Base-by-base conservation (phyloP, 2,329 filamentous ascomycete genomes). In the Apiospora sp. region DNA sequence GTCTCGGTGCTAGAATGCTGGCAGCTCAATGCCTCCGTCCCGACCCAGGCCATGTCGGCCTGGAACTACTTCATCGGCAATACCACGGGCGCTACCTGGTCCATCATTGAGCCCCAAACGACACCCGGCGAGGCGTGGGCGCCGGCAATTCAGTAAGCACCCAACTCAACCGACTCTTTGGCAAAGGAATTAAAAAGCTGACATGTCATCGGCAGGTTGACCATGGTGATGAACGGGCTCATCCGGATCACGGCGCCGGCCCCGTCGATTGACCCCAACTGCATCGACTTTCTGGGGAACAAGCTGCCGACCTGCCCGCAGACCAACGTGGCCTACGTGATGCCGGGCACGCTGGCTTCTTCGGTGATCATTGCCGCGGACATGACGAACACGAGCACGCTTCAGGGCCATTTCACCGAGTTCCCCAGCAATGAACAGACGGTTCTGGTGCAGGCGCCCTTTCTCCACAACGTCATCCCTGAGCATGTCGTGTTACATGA, bases 381-480 rank as follows among this genome's bases (percentile, higher is more conserved):
- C 72, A 41, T 78, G 67, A 76, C 75, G 58, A 73, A 75, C 19
- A 73, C 70, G 12, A 82, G 81, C 72, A 75, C 73, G 19, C 68
- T 79, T 12, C 74, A 75, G 10, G 80, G 81, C 0, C 81, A 82
- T 64, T 79, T 75, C 54, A 82, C 81, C 61, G 81, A 82, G 73
- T 82, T 82, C 68, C 80, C 80, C 27, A 78, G 79, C 69, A 75
- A 81, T 67, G 79, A 81, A 73, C 76, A 78, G 37, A 82, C 80
- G 7, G 74, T 82, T 16, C 72, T 82, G 49, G 75, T 81, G 37
- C 80, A 82, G 73, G 72, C 80, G 7, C 79, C 79, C 16, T 82
- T 80, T 71, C 75, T 44, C 46, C 74, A 73, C 10, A 72, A 80
- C 68, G 67, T 70, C 67, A 73, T 75, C 1, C 80, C 80, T 7